These are phyloP conservation scores for Fagopyrum homotropicum DNA, from an alignment of 148 eudicot genomes.

Conservation along the genomic window DNA sequence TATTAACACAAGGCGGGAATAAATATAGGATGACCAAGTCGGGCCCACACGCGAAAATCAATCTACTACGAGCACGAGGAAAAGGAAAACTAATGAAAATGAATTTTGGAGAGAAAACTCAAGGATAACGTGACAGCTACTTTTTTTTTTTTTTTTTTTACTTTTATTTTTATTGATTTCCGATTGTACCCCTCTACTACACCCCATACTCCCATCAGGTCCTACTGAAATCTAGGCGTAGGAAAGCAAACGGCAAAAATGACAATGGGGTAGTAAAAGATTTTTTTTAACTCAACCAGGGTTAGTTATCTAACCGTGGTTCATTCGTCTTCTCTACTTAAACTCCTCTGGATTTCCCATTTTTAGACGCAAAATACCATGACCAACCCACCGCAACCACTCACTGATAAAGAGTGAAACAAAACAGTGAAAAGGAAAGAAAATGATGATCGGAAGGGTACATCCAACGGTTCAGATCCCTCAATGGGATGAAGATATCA, in stretches of 20 bases:
- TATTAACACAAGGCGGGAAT: neutral
- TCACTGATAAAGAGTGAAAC: neutral
- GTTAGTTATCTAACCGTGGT: neutral
- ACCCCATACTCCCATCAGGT: neutral
- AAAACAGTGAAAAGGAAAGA: neutral
- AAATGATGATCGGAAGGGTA: conserved; percentile 16
- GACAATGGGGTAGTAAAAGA: neutral
- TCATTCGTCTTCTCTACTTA: neutral
- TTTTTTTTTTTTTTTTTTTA: neutral
- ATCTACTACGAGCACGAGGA: conserved; percentile 10
- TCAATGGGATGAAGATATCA: conserved; percentile 51
- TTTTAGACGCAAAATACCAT: conserved; percentile 1
- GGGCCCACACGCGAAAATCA: conserved; percentile 11
- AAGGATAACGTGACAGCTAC: conserved; percentile 11
- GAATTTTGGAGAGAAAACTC: neutral
- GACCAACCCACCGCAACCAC: neutral
- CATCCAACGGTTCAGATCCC: conserved; percentile 65
- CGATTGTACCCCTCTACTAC: neutral
- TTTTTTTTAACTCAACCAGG: neutral
- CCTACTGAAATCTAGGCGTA: conserved; percentile 8
- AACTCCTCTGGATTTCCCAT: neutral
- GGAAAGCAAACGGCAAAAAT: neutral
- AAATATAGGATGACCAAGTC: conserved; percentile 8
- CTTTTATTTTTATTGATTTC: neutral
- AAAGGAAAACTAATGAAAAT: conserved; percentile 4